Conservation (phyloP, 2,329 filamentous ascomycete species). For the Fonsecaea nubica region DNA sequence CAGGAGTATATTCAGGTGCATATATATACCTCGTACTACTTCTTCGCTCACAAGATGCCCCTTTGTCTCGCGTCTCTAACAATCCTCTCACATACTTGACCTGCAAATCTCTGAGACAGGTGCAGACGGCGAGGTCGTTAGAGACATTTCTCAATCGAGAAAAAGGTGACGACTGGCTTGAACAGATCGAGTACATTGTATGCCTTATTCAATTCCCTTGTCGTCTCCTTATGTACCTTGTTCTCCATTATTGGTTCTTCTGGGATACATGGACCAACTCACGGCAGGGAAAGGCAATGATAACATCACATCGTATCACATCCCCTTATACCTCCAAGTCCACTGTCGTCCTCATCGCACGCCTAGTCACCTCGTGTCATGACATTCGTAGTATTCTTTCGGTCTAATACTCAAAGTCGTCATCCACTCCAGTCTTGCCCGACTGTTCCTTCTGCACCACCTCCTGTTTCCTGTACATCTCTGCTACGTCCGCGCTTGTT, state of each 20-base stretch:
- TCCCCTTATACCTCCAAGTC: not conserved
- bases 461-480: conserved; percentile 97
- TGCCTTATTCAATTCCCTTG: not conserved
- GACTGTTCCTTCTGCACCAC: conserved; percentile 82
- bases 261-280: not conserved
- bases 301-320: conserved; percentile 1
- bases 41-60: too few relatives aligned
- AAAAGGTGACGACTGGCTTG: too few relatives aligned
- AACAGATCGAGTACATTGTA: too few relatives aligned
- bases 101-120: too few relatives aligned
- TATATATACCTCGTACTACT: too few relatives aligned
- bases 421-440: conserved; percentile 82
- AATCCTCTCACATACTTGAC: too few relatives aligned
- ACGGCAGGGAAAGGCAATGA: not conserved
- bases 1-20: too few relatives aligned
- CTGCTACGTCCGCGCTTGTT: conserved; percentile 80
- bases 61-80: too few relatives aligned
- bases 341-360: not conserved
- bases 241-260: not conserved
- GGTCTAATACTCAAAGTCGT: conserved; percentile 91
- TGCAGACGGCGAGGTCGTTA: too few relatives aligned
- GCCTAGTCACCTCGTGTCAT: not conserved
- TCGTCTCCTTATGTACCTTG: not conserved
- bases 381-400: not conserved
- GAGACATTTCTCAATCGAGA: too few relatives aligned